Evolutionary conservation across 345 rosid species (phyloP), one percentile per base, ranked within the genome.

Genomic region (Dovyalis caffra): DNA sequence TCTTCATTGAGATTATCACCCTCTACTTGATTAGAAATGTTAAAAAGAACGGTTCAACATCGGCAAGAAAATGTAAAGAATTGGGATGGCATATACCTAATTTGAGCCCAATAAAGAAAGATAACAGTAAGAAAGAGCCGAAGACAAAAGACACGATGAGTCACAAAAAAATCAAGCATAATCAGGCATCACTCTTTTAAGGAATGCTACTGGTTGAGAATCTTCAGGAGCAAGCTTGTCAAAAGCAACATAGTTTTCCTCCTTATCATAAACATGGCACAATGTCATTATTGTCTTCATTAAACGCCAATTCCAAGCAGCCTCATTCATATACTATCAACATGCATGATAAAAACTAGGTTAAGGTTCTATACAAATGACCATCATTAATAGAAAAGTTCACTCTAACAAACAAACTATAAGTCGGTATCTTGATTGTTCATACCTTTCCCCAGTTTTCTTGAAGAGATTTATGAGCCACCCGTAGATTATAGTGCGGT

Each of bases 251-350:
- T 90, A 92, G 69, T 94, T 91, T 79, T 85, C 82, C 71, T 89
- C 87, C 86, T 89, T 81, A 67, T 86, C 76, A 64, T 92, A 94
- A 64, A 94, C 90, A 85, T 92, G 98, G 77, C 98, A 94, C 12
- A 87, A 43, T 1, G 98, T 94, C 97, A 94, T 78, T 86, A 94
- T 94, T 6, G 96, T 89, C 91, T 89, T 94, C 98, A 91, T 90
- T 68, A 94, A 73, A 31, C 97, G 94, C 98, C 98, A 91, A 76
- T 86, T 94, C 97, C 98, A 90, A 8, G 87, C 81, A 57, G 96
- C 96, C 80, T 89, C 89, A 28, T 90, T 94, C 82, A 91, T 78
- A 79, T 92, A 92, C 98, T 94, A 94, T 82, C 64, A 25, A 73
- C 25, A 75, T n/a, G 65, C 72, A 21, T 11, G 35, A 66, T 28